Evolutionary conservation across 805 yeast species (phyloP).

Genomic region (Teunomyces lycoperdinae): DNA sequence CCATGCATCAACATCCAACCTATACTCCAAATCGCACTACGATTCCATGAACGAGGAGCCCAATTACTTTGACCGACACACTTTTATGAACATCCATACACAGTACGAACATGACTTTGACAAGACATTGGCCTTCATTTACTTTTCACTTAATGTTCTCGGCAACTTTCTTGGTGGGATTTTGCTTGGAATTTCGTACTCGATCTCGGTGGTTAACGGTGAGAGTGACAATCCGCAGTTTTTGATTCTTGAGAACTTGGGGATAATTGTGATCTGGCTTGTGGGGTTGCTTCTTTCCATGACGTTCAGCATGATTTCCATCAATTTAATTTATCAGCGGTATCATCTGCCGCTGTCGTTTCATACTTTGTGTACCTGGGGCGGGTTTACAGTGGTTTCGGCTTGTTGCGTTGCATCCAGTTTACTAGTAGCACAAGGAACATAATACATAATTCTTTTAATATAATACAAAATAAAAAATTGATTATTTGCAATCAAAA

Average conservation of each 20-base stretch:
- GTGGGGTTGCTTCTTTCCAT: conserved; percentile 33
- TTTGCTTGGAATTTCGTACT: conserved; percentile 38
- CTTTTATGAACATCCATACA: conserved; percentile 17
- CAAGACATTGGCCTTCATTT: conserved; percentile 32
- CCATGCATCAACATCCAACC: neutral
- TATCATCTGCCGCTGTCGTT: conserved; percentile 24
- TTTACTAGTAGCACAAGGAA: conserved; percentile 1
- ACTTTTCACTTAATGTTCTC: conserved; percentile 33
- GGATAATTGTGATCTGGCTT: conserved; percentile 29
- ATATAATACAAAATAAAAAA: too few species aligned
- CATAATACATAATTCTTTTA: neutral
- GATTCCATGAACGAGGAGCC: conserved; percentile 37
- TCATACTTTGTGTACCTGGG: conserved; percentile 24
- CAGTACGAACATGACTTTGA: conserved; percentile 35
- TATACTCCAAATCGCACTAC: conserved; percentile 12
- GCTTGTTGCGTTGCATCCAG: conserved; percentile 19
- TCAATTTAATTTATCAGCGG: conserved; percentile 32
- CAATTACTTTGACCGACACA: conserved; percentile 17
- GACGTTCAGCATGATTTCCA: conserved; percentile 32
- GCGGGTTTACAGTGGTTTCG: conserved; percentile 21
- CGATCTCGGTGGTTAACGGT: conserved; percentile 22
- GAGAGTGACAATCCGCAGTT: conserved; percentile 19
- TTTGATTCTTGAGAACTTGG: conserved; percentile 26
- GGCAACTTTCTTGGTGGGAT: conserved; percentile 38
- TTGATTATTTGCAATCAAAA: neutral